A percentile compares a stretch with the other conserved stretches of the same genome.
Evolutionary conservation across 2,329 filamentous ascomycete genomes (phyloP).

Genomic region (Apiospora arundinis): DNA sequence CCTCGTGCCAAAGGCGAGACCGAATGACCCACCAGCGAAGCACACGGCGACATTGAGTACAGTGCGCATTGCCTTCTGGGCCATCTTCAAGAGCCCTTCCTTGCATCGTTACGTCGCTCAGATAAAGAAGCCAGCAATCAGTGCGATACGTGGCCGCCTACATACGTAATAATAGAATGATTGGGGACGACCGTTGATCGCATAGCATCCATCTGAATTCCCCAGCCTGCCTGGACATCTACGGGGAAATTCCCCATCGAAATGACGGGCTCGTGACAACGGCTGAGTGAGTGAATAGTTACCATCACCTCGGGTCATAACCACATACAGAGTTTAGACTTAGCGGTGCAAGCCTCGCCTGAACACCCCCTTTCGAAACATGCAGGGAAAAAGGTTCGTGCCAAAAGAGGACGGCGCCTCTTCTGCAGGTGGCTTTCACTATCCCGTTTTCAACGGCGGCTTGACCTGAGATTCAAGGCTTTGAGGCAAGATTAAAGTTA

Average conservation of each 20-base stretch:
- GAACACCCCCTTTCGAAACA: constrained; percentile 2
- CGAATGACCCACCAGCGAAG: constrained; percentile 24
- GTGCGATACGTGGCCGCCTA: not conserved
- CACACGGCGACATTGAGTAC: constrained; percentile 20
- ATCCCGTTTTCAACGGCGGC: not conserved
- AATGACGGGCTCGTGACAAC: constrained; percentile 8
- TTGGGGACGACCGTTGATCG: not conserved
- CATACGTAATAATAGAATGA: not conserved
- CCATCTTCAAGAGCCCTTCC: not conserved
- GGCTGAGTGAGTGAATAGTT: constrained; percentile 17
- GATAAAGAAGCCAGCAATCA: not conserved
- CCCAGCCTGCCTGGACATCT: not conserved
- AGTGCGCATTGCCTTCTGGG: constrained; percentile 21
- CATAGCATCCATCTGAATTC: not conserved
- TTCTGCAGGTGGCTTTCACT: not conserved
- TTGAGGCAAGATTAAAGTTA: constrained; percentile 1
- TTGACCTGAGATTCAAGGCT: constrained; percentile 5
- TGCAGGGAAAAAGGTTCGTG: not conserved
- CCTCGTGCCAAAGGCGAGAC: constrained; percentile 21
- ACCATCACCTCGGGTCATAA: constrained; percentile 15
- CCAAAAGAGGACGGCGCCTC: not conserved
- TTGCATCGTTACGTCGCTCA: not conserved
- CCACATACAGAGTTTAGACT: constrained; percentile 6
- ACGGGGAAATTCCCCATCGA: not conserved
- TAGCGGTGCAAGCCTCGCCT: constrained; percentile 15